Evolutionary conservation across 2,329 filamentous ascomycete genomes (phyloP).

Genomic region (Colletotrichum sansevieriae): DNA sequence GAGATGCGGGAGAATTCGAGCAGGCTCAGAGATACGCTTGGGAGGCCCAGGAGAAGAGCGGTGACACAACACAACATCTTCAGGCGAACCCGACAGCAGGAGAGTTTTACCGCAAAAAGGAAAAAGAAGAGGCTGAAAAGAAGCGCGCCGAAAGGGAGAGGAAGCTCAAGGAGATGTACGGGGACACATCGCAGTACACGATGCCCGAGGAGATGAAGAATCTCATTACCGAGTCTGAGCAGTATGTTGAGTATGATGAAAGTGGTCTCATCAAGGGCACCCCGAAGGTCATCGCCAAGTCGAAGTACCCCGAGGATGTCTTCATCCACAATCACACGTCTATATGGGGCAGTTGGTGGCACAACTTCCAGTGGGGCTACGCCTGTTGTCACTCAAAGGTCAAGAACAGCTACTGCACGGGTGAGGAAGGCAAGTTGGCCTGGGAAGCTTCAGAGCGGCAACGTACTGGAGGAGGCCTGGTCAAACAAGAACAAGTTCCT

Average conservation of each 20-base stretch:
- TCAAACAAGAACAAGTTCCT: slow-evolving; percentile 46
- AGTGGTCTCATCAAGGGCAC: slow-evolving; percentile 90
- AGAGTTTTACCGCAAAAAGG: slow-evolving; percentile 85
- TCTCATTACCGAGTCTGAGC: slow-evolving; percentile 82
- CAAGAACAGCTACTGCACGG: slow-evolving; percentile 98
- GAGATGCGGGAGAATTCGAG: slow-evolving; percentile 94
- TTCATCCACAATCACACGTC: slow-evolving; percentile 90
- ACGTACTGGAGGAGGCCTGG: slow-evolving; percentile 60
- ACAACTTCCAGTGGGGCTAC: slow-evolving; percentile 95
- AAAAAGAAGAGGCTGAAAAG: slow-evolving; percentile 78
- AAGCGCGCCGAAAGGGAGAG: slow-evolving; percentile 77
- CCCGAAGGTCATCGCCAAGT: slow-evolving; percentile 80
- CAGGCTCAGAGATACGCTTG: slow-evolving; percentile 90
- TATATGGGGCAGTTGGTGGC: slow-evolving; percentile 98
- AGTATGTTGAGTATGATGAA: slow-evolving; percentile 95
- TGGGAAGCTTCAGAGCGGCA: slow-evolving; percentile 81
- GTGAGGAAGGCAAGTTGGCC: slow-evolving; percentile 85
- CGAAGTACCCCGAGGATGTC: slow-evolving; percentile 92
- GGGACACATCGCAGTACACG: slow-evolving; percentile 67
- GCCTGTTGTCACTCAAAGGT: slow-evolving; percentile 92
- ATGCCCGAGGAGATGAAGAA: slow-evolving; percentile 72
- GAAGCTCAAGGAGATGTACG: slow-evolving; percentile 85
- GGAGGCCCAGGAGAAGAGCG: slow-evolving; percentile 90
- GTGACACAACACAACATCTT: slow-evolving; percentile 85
- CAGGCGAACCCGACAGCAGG: slow-evolving; percentile 97